Conservation (phyloP, 805 yeast genomes). For the Tetrapisispora nanseiensis region DNA sequence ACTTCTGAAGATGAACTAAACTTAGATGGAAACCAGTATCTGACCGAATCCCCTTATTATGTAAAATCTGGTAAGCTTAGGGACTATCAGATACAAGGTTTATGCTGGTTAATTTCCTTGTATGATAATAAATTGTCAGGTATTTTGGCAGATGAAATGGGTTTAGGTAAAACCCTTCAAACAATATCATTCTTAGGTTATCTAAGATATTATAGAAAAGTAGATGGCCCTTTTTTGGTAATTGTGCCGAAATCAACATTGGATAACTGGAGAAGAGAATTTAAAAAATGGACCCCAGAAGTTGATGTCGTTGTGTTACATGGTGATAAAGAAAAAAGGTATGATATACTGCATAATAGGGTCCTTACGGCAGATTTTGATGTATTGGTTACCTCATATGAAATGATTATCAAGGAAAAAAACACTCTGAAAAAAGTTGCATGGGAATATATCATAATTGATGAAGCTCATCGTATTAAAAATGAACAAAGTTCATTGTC, state of each 20-base stretch:
- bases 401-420: conserved; percentile 87
- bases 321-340: conserved; percentile 80
- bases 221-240: conserved; percentile 84
- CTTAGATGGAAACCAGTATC: conserved; percentile 49
- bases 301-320: conserved; percentile 77
- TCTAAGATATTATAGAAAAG: conserved; percentile 62
- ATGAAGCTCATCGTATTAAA: conserved; percentile 94
- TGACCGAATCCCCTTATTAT: conserved; percentile 78
- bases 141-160: conserved; percentile 97
- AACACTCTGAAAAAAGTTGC: conserved; percentile 65
- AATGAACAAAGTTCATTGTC: conserved; percentile 89
- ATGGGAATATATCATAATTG: conserved; percentile 91
- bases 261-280: conserved; percentile 95
- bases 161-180: conserved; percentile 90
- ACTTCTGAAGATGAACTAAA: conserved; percentile 19
- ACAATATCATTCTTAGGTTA: conserved; percentile 89
- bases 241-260: conserved; percentile 93
- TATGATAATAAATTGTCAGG: conserved; percentile 87
- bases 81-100: conserved; percentile 89
- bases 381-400: conserved; percentile 83
- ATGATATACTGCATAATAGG: conserved; percentile 44
- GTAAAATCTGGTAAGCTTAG: conserved; percentile 64
- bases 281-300: conserved; percentile 92
- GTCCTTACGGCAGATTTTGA: conserved; percentile 74
- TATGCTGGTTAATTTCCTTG: conserved; percentile 85